A percentile compares a stretch with the other conserved stretches of the same genome.
These are phyloP conservation scores for Phytophthora crassamura DNA, from an alignment of 352 stramenopile genomes.

Conservation along the genomic window DNA sequence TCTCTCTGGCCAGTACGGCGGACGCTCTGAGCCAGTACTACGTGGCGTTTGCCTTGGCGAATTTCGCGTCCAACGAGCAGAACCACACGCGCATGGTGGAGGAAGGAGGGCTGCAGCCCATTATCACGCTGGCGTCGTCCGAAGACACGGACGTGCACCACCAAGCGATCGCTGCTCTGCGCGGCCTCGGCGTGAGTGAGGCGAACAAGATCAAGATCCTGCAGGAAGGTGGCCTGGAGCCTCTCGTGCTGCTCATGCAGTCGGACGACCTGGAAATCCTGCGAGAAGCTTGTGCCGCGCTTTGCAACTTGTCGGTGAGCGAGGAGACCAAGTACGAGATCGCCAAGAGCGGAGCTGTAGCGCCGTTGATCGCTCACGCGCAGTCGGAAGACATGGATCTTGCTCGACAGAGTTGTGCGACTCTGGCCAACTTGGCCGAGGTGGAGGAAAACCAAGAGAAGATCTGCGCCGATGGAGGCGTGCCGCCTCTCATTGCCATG, in stretches of 20 bases:
- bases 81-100: constrained; percentile 96
- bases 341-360: constrained; percentile 92
- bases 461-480: constrained; percentile 92
- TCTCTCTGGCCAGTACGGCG: constrained; percentile 93
- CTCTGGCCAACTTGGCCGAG: constrained; percentile 95
- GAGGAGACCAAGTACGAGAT: constrained; percentile 99
- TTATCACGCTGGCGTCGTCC: constrained; percentile 94
- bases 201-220: constrained; percentile 97
- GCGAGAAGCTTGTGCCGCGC: constrained; percentile 92
- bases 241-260: constrained; percentile 90
- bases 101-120: constrained; percentile 94
- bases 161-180: constrained; percentile 93
- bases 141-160: constrained; percentile 95
- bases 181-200: constrained; percentile 91
- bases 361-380: constrained; percentile 91
- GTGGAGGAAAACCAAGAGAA: constrained; percentile 96
- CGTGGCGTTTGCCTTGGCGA: constrained; percentile 94
- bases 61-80: constrained; percentile 92
- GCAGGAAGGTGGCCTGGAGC: constrained; percentile 96
- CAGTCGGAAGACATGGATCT: constrained; percentile 95
- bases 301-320: constrained; percentile 95
- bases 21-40: constrained; percentile 96
- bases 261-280: constrained; percentile 94
- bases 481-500: constrained; percentile 92
- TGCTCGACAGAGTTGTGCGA: constrained; percentile 90